Base-by-base conservation (phyloP, 139 green algal species). In the Chlorokybus atmophyticus region DNA sequence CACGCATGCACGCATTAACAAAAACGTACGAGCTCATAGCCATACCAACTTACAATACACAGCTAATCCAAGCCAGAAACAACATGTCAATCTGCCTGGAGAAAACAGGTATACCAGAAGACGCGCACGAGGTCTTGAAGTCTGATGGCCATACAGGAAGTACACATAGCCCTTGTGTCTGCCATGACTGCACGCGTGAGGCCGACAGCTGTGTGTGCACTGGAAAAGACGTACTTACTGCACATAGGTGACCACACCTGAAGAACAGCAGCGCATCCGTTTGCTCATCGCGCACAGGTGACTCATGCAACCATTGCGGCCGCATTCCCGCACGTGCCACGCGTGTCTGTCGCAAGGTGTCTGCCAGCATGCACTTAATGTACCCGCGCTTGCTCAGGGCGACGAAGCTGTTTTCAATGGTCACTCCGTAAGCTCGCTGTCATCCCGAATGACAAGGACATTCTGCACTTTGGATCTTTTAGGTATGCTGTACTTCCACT, bases 261-360 rank as follows among this genome's bases (percentile, higher is more conserved):
- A 94, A 84, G 59, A 94, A 87, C 21, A 94, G 68, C 26, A 94
- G 47, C 42, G 55, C 54, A 64, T 94, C 81, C 50, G 93, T 81
- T 39, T 79, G 67, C 54, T 73, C 38, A 17, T 80, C 52, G 10
- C 52, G 58, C 85, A 28, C 10, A 87, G 56, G 23, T 84, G 66
- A 24, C 83, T 71, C 40, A 93, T 50, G 1, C 52, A 74, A 51
- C 94, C 85, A 68, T 69, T 5, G 70, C 72, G 0, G 60, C 73
- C 4, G 58, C 50, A 57, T 80, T 81, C 26, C 79, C 80, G 69
- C 38, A 29, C 2, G 57, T 69, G 6, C 52, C 44, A 21, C 66
- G 29, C 27, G 14, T 47, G 71, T 58, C 19, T 21, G 52, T 19
- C 32, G 17, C 40, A 93, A 88, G 7, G 68, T 58, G 54, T 82